Evolutionary conservation across 371 early-diverging fungal genomes (phyloP), one percentile per base, ranked within the genome.

Genomic region (Mucor sp.): DNA sequence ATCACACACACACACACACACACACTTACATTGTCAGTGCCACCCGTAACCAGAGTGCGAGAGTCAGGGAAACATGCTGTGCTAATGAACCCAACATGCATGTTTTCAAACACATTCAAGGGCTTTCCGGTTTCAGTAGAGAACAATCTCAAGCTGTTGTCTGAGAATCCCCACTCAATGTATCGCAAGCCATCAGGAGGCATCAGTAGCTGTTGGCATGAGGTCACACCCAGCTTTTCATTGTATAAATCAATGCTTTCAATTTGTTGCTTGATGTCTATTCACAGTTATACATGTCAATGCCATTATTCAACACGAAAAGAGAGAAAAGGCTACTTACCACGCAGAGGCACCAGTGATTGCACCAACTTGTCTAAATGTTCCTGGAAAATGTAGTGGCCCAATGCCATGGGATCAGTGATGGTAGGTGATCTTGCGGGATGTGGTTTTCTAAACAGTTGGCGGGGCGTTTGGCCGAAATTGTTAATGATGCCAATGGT

Each of bases 381-480:
- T 8, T 76, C 69, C 6, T 86, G 81, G 43, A 91, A 69, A 23
- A 80, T 75, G 60, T 85, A 89, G 19, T 71, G 79, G 1, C 80
- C 80, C 19, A 73, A 58, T 11, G 69, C 67, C 58, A 76, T 39
- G 2, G 79, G 77, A 41, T 84, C 85, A 14, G 68, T 67, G 35
- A 74, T 72, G 6, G 74, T 63, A 9, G 78, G 72, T 3, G 69
- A 58, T 41, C 89, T 78, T 4, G 76, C 67, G 28, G 92, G 90
- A 76, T 95, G 96, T 0, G 94, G 92, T 67, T 85, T 86, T 56
- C 83, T 88, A 67, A 95, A 95, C 25, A 95, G 68, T 62, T 95
- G 96, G 6, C 89, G 79, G 17, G 96, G 95, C 0, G 95, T 97
- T 75, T 97, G 97, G 3, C 98, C 98, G 90, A 97, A 97, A 75